Evolutionary conservation across 306 rosid species (phyloP).

Genomic region (Prosopis cineraria): DNA sequence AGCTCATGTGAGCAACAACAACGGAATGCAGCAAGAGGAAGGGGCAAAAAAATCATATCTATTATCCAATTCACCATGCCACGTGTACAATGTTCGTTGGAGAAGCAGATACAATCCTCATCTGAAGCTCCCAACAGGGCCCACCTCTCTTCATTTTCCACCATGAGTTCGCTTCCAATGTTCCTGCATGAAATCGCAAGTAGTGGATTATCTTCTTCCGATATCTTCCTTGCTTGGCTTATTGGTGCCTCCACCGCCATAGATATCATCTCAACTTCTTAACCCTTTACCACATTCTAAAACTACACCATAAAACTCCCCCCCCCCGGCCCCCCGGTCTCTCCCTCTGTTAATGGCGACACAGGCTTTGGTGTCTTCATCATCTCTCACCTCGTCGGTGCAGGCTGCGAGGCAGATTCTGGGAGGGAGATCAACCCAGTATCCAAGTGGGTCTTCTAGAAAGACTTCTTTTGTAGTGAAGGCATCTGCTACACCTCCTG

Average conservation of each 20-base stretch:
- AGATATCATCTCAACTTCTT: constrained; percentile 28
- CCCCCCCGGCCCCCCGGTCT: constrained; percentile 2
- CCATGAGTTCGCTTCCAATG: constrained; percentile 47
- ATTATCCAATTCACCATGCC: constrained; percentile 53
- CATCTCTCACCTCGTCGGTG: constrained; percentile 74
- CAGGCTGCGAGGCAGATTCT: constrained; percentile 63
- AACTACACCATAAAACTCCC: constrained; percentile 1
- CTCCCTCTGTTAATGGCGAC: constrained; percentile 58
- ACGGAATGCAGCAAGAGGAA: not conserved
- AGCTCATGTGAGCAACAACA: not conserved
- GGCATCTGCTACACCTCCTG: constrained; percentile 82
- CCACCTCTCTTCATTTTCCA: constrained; percentile 38
- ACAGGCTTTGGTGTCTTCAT: constrained; percentile 80
- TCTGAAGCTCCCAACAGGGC: constrained; percentile 41
- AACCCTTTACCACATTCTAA: constrained; percentile 23
- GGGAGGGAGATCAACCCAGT: constrained; percentile 56
- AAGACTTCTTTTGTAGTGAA: constrained; percentile 71
- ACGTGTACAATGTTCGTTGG: constrained; percentile 72
- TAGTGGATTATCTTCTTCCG: constrained; percentile 44
- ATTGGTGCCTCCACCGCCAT: not conserved
- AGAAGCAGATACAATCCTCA: constrained; percentile 62
- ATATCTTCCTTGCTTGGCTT: constrained; percentile 32
- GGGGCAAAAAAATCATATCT: constrained; percentile 41
- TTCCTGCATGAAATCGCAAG: constrained; percentile 27
- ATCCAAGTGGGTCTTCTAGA: constrained; percentile 47